Base-by-base conservation (phyloP, 1,139 yeast species). In the Zygosaccharomyces sapae region DNA sequence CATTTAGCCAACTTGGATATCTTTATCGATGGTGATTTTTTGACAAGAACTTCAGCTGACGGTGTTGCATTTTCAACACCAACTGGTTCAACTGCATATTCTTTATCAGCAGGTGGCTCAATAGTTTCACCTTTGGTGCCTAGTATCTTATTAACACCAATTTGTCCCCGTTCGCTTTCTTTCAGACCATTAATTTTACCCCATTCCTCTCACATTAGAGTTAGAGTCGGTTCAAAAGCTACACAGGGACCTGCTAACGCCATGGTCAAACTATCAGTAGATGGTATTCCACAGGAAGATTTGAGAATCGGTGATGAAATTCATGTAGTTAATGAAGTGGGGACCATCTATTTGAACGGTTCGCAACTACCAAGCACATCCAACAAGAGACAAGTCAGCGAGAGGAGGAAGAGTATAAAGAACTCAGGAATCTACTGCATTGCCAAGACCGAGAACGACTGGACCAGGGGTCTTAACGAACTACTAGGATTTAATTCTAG, bases 11-110 rank as follows among this genome's bases (percentile, higher is more conserved):
- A 87, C 46, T 71, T 90, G 48, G 96, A 90, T 57, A 83, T 90
- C 13, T 80, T 74, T 55, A 83, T 89, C 24, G 94, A 89, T 64
- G 86, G 85, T 30, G 83, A 85, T 61, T 84, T 83, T 59, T 72
- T 90, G 48, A 90, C 98, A 8, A 79, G 92, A 46, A 89, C 96
- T 5, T 86, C 90, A 0, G 96, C 95, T 0, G 97, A 90, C 65
- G 97, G 97, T 18, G 77, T 90, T 12, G 79, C 83, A 6, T 72
- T 88, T 44, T 76, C 94, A 7, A 86, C 97, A 0, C 97, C 97
- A 8, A 89, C 97, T 0, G 97, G 97, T 0, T 86, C 96, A 6
- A 90, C 97, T 0, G 97, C 97, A 0, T 90, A 90, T 65, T 86
- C 96, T 0, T 71, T 90, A 43, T 80, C 89, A 24, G 80, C 95